These are phyloP conservation scores for Leishmania major DNA, from an alignment of 208 protist species.

Conservation along the genomic window DNA sequence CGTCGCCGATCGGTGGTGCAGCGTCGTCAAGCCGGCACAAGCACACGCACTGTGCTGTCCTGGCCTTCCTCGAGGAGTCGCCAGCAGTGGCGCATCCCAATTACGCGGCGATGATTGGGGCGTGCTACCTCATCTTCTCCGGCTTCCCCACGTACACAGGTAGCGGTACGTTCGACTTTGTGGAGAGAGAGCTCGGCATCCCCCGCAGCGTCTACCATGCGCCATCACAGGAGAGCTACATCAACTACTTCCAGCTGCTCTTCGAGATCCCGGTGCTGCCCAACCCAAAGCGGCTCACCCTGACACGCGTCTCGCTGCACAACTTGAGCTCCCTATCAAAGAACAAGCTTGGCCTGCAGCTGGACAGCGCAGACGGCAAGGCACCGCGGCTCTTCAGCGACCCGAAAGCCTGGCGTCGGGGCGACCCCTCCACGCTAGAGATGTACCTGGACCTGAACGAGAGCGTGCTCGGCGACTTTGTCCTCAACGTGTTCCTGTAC, in stretches of 20 bases:
- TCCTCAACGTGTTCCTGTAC: slow-evolving; percentile 58
- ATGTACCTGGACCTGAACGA: slow-evolving; percentile 51
- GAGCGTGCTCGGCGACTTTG: slow-evolving; percentile 79
- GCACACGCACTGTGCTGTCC: slow-evolving; percentile 53
- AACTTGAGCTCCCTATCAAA: slow-evolving; percentile 47
- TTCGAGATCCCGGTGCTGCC: slow-evolving; percentile 76
- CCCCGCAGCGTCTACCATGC: slow-evolving; percentile 56
- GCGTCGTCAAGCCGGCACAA: background rate
- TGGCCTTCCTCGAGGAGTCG: slow-evolving; percentile 77
- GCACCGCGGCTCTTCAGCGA: slow-evolving; percentile 55
- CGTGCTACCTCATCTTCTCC: slow-evolving; percentile 78
- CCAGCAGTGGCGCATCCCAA: slow-evolving; percentile 50
- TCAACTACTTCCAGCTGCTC: slow-evolving; percentile 84
- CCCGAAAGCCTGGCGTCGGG: slow-evolving; percentile 45
- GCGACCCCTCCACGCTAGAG: slow-evolving; percentile 40
- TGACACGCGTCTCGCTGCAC: slow-evolving; percentile 62
- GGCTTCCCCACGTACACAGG: slow-evolving; percentile 54
- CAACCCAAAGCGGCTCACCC: slow-evolving; percentile 51
- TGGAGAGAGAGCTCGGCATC: slow-evolving; percentile 66
- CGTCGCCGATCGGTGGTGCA: slow-evolving; percentile 5
- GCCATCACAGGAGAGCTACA: slow-evolving; percentile 76
- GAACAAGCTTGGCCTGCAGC: slow-evolving; percentile 54
- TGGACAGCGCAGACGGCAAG: slow-evolving; percentile 47
- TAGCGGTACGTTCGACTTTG: slow-evolving; percentile 53
- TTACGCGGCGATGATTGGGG: slow-evolving; percentile 78